Base-by-base conservation (phyloP, 1,284 basidiomycete genomes). In the Ustilago loliicola region DNA sequence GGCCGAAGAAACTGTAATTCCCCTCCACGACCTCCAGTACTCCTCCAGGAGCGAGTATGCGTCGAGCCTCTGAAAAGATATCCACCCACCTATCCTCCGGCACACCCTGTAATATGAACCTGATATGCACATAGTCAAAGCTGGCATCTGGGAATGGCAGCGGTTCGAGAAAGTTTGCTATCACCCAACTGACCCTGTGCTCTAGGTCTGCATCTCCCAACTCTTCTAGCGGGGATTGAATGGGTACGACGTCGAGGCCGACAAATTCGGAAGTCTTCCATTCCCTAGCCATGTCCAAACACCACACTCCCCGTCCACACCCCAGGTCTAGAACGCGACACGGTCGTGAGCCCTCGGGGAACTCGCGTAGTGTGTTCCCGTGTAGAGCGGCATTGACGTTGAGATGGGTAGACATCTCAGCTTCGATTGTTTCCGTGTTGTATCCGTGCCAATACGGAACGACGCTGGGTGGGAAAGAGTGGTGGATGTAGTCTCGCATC, bases 81-180 rank as follows among this genome's bases (percentile, higher is more conserved):
- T 72, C 67, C 40, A 64, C 30, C 81, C 80, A 82, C 51, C 63
- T 72, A 42, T 80, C 72, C 47, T 83, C 80, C 13, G 79, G 79
- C 11, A 83, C 61, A 29, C 65, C 77, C 29, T 63, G 64, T 5
- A 52, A 19, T 13, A 83, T 13, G 54, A 65, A 79, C 8, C 81
- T 71, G 8, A 79, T 66, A 42, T 83, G 82, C 40, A 83, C 72
- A 17, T 69, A 83, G 66, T 83, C 82, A 62, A 83, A 83, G 45
- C 64, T 67, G 27, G 65, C 73, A 53, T 82, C 79, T 9, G 82
- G 82, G 56, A 83, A 83, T 0, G 80, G 79, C 17, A 81, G 48
- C 11, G 65, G 77, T 32, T 82, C 79, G 29, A 83, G 63, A 32
- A 77, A 77, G 66, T 83, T 83, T 55, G 79, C 79, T 0, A 83